Evolutionary conservation across 2,329 filamentous ascomycete genomes (phyloP), one percentile per base, ranked within the genome.

Genomic region (Cladosporium velox): DNA sequence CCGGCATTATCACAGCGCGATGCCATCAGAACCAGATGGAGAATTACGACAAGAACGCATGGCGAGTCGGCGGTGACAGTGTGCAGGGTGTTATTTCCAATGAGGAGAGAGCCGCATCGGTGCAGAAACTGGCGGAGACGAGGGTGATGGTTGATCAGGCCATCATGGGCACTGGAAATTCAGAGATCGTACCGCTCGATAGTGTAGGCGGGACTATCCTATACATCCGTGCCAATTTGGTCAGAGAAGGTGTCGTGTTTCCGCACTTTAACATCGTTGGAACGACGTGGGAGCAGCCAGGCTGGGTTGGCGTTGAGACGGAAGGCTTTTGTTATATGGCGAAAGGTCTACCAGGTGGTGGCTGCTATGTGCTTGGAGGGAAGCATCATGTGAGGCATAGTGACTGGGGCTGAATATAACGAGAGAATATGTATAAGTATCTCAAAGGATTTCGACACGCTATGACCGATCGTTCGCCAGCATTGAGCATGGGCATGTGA

Each of bases 41-140:
- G 15, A 77, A 78, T 59, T 79, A 78, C 67, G 77, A 79, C 68
- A 77, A 76, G 69, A 78, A 77, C 62, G 73, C 77, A 7, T 79
- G 77, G 77, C 69, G 59, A 51, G 14, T 69, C 14, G 28, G 38
- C 44, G 54, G 64, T 26, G 30, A 54, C 3, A 28, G 34, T 1
- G 55, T 65, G 44, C 59, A 62, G 7, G 66, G 66, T 11, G 8
- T 59, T 4, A 41, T 70, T 3, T 2, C 47, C 6, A 59, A 67
- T 30, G 65, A 35, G 1, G 66, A 66, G 15, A 58, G 66, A 7
- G 66, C 65, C 5, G 34, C 32, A 38, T 55, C 66, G 34, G 41
- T 65, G 24, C 30, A 32, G 24, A 49, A 54, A 21, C 59, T 70
- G 6, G 69, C 66, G 3, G 64, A 59, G 2, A 65, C 54, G 12